Percentiles rank a stretch among this genome's conserved stretches.
Conservation (phyloP, 2,329 filamentous ascomycete species). For the Davidsoniella australis region DNA sequence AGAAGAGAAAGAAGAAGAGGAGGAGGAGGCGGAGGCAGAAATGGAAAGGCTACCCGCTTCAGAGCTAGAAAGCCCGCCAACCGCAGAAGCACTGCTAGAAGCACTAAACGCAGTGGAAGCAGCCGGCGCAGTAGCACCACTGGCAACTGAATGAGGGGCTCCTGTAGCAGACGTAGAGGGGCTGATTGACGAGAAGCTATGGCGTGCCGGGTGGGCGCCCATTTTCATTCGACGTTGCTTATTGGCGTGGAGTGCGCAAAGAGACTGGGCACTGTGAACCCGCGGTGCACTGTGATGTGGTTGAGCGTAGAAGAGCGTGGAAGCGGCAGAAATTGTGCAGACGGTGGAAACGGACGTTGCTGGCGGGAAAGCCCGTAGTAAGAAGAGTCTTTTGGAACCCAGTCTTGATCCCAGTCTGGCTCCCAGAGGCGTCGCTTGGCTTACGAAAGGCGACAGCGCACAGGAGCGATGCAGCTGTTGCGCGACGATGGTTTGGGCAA, state of each 20-base stretch:
- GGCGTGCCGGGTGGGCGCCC: conserved; percentile 5
- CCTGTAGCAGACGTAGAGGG: neutral
- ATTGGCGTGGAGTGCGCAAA: conserved; percentile 6
- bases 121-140: neutral
- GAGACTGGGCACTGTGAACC: conserved; percentile 9
- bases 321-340: too few relatives aligned
- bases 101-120: conserved; percentile 2
- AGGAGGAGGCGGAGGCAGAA: conserved; percentile 1
- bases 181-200: conserved; percentile 4
- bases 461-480: too few relatives aligned
- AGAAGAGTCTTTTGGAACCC: too few relatives aligned
- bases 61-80: conserved; percentile 1
- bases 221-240: conserved; percentile 2
- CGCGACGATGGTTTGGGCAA: too few relatives aligned
- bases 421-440: too few relatives aligned
- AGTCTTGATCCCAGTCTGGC: too few relatives aligned
- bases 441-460: too few relatives aligned
- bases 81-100: neutral
- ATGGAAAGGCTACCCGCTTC: neutral
- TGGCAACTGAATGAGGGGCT: conserved; percentile 8
- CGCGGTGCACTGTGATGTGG: too few relatives aligned
- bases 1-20: conserved; percentile 10
- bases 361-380: too few relatives aligned
- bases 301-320: too few relatives aligned
- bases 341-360: too few relatives aligned